Percentiles rank a stretch among this genome's conserved stretches.
phyloP scores from a whole-genome alignment of 2,329 filamentous ascomycete species.

The Metarhizium robertsii region DNA sequence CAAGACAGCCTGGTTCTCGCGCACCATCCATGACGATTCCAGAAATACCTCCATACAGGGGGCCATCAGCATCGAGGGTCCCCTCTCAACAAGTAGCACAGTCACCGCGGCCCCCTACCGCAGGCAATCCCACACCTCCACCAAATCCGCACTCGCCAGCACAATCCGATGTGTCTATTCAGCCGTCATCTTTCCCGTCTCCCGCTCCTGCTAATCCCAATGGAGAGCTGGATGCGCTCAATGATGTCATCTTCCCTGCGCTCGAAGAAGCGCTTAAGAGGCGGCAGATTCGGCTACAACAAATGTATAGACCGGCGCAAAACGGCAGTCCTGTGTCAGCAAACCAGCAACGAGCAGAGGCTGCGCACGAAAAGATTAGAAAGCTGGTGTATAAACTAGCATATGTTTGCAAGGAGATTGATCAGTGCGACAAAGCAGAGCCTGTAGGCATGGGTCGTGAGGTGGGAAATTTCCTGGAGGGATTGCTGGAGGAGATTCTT shows the following conservation, averaged over 20 bases:
- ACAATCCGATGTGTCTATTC: slow-evolving; percentile 19
- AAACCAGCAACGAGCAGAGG: slow-evolving; percentile 58
- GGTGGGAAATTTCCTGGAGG: slow-evolving; percentile 81
- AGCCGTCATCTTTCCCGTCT: slow-evolving; percentile 44
- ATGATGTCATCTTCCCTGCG: slow-evolving; percentile 86
- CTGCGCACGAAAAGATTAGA: slow-evolving; percentile 72
- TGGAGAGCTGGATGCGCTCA: slow-evolving; percentile 74
- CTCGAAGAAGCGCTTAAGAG: slow-evolving; percentile 84
- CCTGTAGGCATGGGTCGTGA: slow-evolving; percentile 92
- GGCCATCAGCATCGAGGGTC: slow-evolving; percentile 21
- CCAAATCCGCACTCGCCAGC: slow-evolving; percentile 22
- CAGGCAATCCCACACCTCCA: slow-evolving; percentile 8
- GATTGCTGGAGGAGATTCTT: slow-evolving; percentile 85
- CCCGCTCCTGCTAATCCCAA: slow-evolving; percentile 48
- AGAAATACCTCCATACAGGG: slow-evolving; percentile 47
- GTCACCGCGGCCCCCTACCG: slow-evolving; percentile 12
- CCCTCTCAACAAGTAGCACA: slow-evolving; percentile 19
- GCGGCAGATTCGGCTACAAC: slow-evolving; percentile 54
- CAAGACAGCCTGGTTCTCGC: slow-evolving; percentile 20
- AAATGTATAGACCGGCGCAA: slow-evolving; percentile 32
- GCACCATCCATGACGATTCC: slow-evolving; percentile 34
- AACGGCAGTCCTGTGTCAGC: slow-evolving; percentile 39
- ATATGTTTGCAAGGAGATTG: slow-evolving; percentile 79
- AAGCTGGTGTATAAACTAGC: slow-evolving; percentile 75
- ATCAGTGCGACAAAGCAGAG: slow-evolving; percentile 75